Conservation (phyloP, 2,329 filamentous ascomycete species). For the Colletotrichum coccodes region DNA sequence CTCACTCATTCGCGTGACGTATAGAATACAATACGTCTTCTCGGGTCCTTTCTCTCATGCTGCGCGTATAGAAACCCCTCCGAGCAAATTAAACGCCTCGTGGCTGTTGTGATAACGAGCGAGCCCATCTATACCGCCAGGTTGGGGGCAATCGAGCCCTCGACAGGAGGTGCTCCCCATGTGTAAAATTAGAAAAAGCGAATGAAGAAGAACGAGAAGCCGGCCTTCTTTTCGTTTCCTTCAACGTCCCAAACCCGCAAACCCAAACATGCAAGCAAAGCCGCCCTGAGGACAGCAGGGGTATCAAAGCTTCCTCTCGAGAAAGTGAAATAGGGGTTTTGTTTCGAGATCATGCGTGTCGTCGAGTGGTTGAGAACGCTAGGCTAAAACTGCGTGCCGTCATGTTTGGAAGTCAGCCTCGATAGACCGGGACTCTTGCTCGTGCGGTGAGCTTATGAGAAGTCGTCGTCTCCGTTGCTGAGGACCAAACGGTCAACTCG, state of each 20-base stretch:
- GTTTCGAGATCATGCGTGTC: constrained; percentile 19
- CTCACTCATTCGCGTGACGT: constrained; percentile 23
- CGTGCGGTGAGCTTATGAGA: constrained; percentile 48
- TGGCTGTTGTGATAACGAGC: constrained; percentile 2
- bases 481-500: constrained; percentile 52
- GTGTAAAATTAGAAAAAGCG: neutral
- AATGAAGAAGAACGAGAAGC: neutral
- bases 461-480: constrained; percentile 50
- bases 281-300: constrained; percentile 31
- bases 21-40: neutral
- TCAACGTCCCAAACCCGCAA: constrained; percentile 19
- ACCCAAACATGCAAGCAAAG: constrained; percentile 31
- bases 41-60: constrained; percentile 20
- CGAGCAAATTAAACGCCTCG: constrained; percentile 24
- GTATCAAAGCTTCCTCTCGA: constrained; percentile 32
- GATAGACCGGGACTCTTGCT: neutral
- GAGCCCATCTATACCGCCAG: constrained; percentile 7
- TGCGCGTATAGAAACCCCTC: constrained; percentile 17
- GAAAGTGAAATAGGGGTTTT: constrained; percentile 7
- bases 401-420: neutral
- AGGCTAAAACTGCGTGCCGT: neutral
- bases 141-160: neutral
- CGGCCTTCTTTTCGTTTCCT: neutral
- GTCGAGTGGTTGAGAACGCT: neutral
- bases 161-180: neutral